Evolutionary conservation across 2,329 filamentous ascomycete species (phyloP), one percentile per base, ranked within the genome.

Genomic region (Epichloe typhina): DNA sequence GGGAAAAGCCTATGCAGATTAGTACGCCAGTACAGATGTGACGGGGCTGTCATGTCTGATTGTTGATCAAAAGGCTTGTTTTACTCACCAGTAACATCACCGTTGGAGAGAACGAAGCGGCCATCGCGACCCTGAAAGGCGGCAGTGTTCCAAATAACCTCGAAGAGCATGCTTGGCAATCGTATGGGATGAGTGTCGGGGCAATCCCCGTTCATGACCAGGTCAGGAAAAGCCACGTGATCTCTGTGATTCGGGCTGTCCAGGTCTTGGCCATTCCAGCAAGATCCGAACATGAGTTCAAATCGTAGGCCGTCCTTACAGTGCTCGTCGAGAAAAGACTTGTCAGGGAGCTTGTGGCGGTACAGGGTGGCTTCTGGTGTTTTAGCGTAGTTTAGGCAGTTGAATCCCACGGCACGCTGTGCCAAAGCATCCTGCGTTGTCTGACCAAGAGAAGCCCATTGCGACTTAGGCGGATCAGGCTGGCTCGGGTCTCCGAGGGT

Each of bases 371-470:
- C 75, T 66, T 95, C 89, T 2, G 85, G 72, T 0, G 66, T 59
- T 23, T 67, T 72, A 35, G 59, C 61, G 64, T 96, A 96, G 77
- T 97, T 83, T 54, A 98, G 71, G 69, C 93, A 97, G 74, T 97
- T 97, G 78, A 95, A 95, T 3, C 93, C 91, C 31, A 96, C 60
- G 9, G 90, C 88, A 54, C 90, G 88, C 72, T 95, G 85, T 47
- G 70, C 71, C 38, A 96, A 77, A 49, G 82, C 78, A 15, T 68
- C 66, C 70, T 95, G 89, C 45, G 63, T 67, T 11, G 83, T 84
- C 60, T 79, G 76, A 53, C 83, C 78, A 5, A 80, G 70, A 2
- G 67, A 62, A 23, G 67, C 67, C 90, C 90, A 96, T 23, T 67
- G 56, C 12, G 86, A 88, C 68, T 88, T 87, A 54, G 70, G 69